These are phyloP conservation scores for Triadica sebifera DNA, from an alignment of 345 rosid species.

Conservation along the genomic window DNA sequence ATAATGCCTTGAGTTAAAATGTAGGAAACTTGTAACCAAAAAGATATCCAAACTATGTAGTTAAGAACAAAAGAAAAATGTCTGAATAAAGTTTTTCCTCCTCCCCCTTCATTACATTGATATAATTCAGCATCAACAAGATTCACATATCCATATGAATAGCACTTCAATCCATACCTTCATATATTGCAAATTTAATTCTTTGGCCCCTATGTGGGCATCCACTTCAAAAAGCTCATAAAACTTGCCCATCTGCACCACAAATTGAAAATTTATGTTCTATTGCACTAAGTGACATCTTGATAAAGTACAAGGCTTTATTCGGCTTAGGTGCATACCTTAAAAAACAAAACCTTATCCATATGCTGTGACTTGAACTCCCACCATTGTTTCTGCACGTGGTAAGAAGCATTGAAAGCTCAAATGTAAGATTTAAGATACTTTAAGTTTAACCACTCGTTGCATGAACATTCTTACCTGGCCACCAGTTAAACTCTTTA, in stretches of 20 bases:
- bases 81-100: neutral
- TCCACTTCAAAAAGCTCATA: conserved; percentile 99
- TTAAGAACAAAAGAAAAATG: neutral
- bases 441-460: conserved; percentile 14
- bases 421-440: conserved; percentile 12
- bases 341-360: conserved; percentile 97
- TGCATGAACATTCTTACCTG: conserved; percentile 49
- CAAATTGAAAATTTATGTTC: conserved; percentile 10
- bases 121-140: conserved; percentile 2
- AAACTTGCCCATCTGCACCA: conserved; percentile 91
- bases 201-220: conserved; percentile 92
- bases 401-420: conserved; percentile 12
- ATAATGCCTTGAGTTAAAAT: neutral
- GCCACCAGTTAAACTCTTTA: conserved; percentile 74
- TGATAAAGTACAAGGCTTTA: neutral
- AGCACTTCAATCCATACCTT: conserved; percentile 51
- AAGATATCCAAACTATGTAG: conserved; percentile 4
- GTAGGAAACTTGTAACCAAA: neutral
- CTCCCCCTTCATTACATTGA: neutral
- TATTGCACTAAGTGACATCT: neutral
- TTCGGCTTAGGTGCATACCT: conserved; percentile 46
- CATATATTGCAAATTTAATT: conserved; percentile 94
- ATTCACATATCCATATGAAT: neutral
- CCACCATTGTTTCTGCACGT: conserved; percentile 98
- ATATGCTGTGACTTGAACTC: conserved; percentile 95